phyloP scores from a whole-genome alignment of 176 grass and related monocot species.

The Carex myosuroides region DNA sequence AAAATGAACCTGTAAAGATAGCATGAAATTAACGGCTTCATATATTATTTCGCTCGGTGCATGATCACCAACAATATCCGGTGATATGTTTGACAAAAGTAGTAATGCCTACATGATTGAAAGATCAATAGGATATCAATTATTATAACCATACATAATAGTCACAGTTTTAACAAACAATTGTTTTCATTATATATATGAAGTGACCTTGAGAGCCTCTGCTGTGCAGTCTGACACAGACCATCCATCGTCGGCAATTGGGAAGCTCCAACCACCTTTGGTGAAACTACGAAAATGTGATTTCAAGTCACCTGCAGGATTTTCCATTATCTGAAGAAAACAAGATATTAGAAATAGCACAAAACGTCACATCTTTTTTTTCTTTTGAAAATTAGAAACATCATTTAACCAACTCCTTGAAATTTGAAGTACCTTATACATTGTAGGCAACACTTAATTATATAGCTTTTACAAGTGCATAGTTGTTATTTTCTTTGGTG shows the following conservation, averaged over 20 bases:
- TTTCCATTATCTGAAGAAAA: constrained; percentile 47
- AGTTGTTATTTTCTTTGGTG: too few relatives aligned
- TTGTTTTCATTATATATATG: not conserved
- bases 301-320: constrained; percentile 45
- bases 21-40: not conserved
- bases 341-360: not conserved
- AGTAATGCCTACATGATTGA: not conserved
- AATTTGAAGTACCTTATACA: too few relatives aligned
- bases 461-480: too few relatives aligned
- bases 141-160: not conserved
- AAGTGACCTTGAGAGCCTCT: constrained; percentile 50
- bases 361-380: too few relatives aligned
- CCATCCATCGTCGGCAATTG: constrained; percentile 52
- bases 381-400: too few relatives aligned
- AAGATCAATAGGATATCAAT: not conserved
- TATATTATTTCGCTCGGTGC: not conserved
- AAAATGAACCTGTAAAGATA: constrained; percentile 7
- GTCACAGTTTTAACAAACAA: not conserved
- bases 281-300: constrained; percentile 37
- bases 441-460: too few relatives aligned
- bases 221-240: constrained; percentile 71
- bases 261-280: constrained; percentile 63
- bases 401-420: too few relatives aligned
- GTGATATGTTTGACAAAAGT: not conserved
- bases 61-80: not conserved